Conservation (phyloP, 2,329 filamentous ascomycete species). For the Trichoderma atrobrunneum region DNA sequence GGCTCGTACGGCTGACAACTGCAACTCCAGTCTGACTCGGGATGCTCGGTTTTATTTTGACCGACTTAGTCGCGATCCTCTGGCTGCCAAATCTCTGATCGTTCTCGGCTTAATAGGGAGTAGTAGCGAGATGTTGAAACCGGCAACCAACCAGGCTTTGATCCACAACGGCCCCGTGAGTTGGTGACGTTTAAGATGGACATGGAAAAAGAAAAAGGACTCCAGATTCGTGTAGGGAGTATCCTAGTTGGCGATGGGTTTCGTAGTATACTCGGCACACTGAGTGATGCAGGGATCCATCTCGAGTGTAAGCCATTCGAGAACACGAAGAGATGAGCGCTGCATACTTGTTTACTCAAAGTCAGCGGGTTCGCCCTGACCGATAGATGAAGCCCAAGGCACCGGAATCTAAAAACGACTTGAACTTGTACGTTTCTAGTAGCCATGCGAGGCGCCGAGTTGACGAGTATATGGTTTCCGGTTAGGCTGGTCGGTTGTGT, state of each 20-base stretch:
- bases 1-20: not conserved
- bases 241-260: not conserved
- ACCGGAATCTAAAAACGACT: not conserved
- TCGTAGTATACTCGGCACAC: not conserved
- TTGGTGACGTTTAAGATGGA: not conserved
- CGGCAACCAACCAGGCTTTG: not conserved
- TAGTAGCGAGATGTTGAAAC: not conserved
- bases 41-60: not conserved
- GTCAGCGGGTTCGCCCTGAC: not conserved
- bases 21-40: not conserved
- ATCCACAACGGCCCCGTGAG: not conserved
- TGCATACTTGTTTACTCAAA: not conserved
- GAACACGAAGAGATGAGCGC: not conserved
- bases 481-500: not conserved
- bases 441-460: not conserved
- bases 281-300: no score
- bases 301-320: not conserved
- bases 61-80: not conserved
- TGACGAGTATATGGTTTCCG: conserved; percentile 1
- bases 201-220: not conserved
- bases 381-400: not conserved
- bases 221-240: not conserved
- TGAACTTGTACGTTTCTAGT: not conserved
- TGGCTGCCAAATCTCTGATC: not conserved
- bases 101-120: not conserved